phyloP scores from a whole-genome alignment of 2,329 filamentous ascomycete species.

The Sporothrix inflata region DNA sequence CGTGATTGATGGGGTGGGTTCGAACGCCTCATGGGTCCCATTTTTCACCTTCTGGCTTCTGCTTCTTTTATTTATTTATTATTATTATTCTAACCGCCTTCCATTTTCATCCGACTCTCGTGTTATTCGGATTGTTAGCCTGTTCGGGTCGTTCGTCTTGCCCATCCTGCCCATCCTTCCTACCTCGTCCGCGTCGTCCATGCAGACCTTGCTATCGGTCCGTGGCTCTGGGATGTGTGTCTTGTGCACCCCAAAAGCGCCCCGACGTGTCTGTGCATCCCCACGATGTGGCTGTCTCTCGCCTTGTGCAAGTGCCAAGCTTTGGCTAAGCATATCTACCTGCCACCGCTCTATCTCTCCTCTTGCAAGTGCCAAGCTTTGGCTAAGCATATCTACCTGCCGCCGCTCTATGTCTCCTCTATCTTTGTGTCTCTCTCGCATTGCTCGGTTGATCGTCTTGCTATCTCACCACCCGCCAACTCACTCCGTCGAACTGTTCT shows the following conservation, averaged over 20 bases:
- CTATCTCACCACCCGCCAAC: background rate
- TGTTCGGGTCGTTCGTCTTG: background rate
- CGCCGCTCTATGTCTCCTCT: background rate
- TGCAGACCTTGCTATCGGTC: background rate
- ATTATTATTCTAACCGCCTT: background rate
- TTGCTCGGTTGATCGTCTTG: background rate
- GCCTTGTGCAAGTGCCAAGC: background rate
- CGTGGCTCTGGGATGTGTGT: background rate
- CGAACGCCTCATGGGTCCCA: background rate
- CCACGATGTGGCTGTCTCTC: background rate
- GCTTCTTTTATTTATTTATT: background rate
- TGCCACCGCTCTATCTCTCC: background rate
- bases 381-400: background rate
- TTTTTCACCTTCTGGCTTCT: background rate
- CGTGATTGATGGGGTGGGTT: conserved; percentile 12
- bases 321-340: background rate
- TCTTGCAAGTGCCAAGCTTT: background rate
- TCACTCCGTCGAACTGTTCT: background rate
- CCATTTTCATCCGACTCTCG: background rate
- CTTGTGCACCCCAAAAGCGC: background rate
- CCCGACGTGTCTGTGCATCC: background rate
- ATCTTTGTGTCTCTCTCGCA: background rate
- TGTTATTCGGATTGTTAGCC: background rate
- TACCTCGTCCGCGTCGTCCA: background rate
- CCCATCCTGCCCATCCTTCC: background rate